A percentile compares a stretch with the other conserved stretches of the same genome.
Conservation (phyloP, 345 rosid genomes). For the Geranium rotundifolium region DNA sequence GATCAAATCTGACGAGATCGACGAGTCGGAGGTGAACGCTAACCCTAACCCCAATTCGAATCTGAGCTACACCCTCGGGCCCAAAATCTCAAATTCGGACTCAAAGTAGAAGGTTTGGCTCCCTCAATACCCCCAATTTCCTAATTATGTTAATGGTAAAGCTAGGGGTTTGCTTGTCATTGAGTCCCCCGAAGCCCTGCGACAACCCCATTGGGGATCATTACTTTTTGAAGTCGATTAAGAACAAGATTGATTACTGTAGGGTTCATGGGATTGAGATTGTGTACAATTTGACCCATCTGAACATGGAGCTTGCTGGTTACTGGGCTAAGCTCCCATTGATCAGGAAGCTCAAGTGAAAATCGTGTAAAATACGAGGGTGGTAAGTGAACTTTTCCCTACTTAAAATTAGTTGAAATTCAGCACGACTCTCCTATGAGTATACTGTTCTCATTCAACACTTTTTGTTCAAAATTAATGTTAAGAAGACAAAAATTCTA, state of each 20-base stretch:
- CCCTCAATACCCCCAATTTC: background rate
- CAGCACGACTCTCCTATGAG: no score
- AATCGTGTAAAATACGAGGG: no score
- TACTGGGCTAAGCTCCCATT: constrained; percentile 78
- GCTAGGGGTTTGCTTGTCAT: constrained; percentile 3
- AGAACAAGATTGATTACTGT: constrained; percentile 10
- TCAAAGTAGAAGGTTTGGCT: background rate
- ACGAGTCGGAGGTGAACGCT: no score
- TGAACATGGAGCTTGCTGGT: constrained; percentile 62
- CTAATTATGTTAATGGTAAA: background rate
- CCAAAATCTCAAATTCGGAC: constrained; percentile 5
- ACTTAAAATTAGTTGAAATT: no score
- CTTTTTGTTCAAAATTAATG: no score
- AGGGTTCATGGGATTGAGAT: constrained; percentile 19
- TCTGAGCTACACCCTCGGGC: constrained; percentile 1
- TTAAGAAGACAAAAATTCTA: no score
- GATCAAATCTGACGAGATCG: no score
- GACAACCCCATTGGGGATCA: constrained; percentile 10
- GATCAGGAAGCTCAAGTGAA: constrained; percentile 54
- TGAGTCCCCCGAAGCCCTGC: constrained; percentile 1
- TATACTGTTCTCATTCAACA: no score
- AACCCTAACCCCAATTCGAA: no score
- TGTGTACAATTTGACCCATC: constrained; percentile 76
- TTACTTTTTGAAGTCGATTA: constrained; percentile 10
- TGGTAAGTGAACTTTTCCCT: no score